A percentile compares a stretch with the other conserved stretches of the same genome.
Conservation (phyloP, 2,329 filamentous ascomycete genomes). For the Botrytis fragariae region DNA sequence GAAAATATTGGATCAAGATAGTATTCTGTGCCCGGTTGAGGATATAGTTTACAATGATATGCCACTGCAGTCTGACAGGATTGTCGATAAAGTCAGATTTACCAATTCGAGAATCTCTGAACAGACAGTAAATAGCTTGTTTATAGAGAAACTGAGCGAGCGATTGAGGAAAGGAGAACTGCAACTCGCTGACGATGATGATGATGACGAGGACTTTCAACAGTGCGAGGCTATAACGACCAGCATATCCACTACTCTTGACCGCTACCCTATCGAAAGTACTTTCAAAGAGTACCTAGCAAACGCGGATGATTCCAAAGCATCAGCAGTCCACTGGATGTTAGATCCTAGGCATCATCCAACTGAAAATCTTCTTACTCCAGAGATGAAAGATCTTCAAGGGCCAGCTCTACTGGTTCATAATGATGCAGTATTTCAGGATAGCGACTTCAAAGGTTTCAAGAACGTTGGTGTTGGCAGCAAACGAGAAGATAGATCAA, state of each 20-base stretch:
- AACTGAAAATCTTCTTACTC: slow-evolving; percentile 29
- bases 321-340: slow-evolving; percentile 37
- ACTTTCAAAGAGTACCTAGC: slow-evolving; percentile 42
- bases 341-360: slow-evolving; percentile 33
- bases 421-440: slow-evolving; percentile 39
- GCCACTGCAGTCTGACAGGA: neutral
- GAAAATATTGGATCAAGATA: slow-evolving; percentile 28
- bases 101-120: slow-evolving; percentile 31
- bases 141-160: slow-evolving; percentile 28
- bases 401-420: slow-evolving; percentile 38
- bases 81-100: slow-evolving; percentile 23
- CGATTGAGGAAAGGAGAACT: slow-evolving; percentile 27
- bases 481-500: slow-evolving; percentile 33
- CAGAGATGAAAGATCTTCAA: slow-evolving; percentile 32
- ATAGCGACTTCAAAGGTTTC: slow-evolving; percentile 38
- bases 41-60: slow-evolving; percentile 30
- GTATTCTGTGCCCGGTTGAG: slow-evolving; percentile 25
- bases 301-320: slow-evolving; percentile 39
- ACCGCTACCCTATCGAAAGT: slow-evolving; percentile 35
- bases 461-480: slow-evolving; percentile 39
- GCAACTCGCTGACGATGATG: slow-evolving; percentile 29
- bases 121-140: slow-evolving; percentile 20
- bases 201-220: slow-evolving; percentile 38
- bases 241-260: slow-evolving; percentile 38
- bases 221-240: slow-evolving; percentile 37